Evolutionary conservation across 768 basidiomycete genomes (phyloP).

Genomic region (Xerocomellus dryophilus): DNA sequence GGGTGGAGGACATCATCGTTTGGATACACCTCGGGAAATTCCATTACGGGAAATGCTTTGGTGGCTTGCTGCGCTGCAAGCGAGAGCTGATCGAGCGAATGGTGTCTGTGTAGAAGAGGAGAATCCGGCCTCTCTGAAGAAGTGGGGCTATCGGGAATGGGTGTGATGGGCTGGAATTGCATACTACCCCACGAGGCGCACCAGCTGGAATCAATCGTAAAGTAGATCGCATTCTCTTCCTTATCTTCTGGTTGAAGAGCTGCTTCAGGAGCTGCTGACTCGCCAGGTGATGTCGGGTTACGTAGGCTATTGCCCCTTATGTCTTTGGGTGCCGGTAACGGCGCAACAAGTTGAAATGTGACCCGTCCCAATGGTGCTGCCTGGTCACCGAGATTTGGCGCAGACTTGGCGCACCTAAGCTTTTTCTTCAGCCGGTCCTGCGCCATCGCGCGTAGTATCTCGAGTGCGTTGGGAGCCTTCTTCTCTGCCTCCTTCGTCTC

Average conservation of each 20-base stretch:
- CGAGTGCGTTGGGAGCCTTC: conserved; percentile 2
- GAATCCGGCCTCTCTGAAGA: conserved; percentile 19
- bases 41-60: background rate
- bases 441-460: conserved; percentile 10
- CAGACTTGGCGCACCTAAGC: conserved; percentile 21
- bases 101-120: conserved; percentile 20
- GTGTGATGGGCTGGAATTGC: conserved; percentile 22
- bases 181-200: conserved; percentile 21
- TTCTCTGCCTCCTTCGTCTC: conserved; percentile 8
- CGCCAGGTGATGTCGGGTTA: background rate
- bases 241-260: conserved; percentile 6
- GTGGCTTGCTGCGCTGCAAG: background rate
- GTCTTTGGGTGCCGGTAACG: background rate
- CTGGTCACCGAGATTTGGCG: conserved; percentile 20
- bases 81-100: conserved; percentile 21
- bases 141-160: conserved; percentile 18
- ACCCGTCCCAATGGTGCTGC: background rate
- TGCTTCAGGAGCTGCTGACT: background rate
- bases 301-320: background rate
- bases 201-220: conserved; percentile 27
- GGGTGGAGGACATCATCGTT: conserved; percentile 3
- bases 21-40: background rate
- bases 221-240: conserved; percentile 28
- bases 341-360: background rate
- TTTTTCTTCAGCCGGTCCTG: conserved; percentile 21